Percentiles rank a stretch among this genome's conserved stretches.
Evolutionary conservation across 78 protist species (phyloP).

Genomic region (Tieghemostelium lacteum): DNA sequence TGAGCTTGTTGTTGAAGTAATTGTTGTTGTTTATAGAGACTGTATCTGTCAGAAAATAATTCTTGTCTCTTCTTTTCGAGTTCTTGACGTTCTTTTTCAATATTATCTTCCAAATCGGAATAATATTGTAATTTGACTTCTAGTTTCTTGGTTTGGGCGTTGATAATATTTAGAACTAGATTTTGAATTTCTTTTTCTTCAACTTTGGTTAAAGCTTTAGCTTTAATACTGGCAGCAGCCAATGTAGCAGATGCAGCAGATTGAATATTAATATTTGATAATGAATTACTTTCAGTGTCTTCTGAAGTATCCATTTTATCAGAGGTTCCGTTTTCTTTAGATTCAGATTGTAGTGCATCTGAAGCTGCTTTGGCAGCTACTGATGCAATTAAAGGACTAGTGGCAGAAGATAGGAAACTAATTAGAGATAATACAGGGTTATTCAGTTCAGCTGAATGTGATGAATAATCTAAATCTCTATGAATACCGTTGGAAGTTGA

Average conservation of each 20-base stretch:
- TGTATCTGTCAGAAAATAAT: constrained; percentile 48
- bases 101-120: constrained; percentile 43
- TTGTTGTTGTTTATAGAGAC: constrained; percentile 33
- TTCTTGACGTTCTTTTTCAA: constrained; percentile 40
- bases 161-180: constrained; percentile 29
- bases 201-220: constrained; percentile 15
- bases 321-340: not conserved
- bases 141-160: constrained; percentile 56
- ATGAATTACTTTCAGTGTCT: too few relatives aligned
- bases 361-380: constrained; percentile 47
- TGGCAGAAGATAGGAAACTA: constrained; percentile 10
- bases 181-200: constrained; percentile 72
- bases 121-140: constrained; percentile 62
- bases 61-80: constrained; percentile 50
- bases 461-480: not conserved
- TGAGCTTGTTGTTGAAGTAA: not conserved
- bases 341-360: constrained; percentile 22
- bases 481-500: too few relatives aligned
- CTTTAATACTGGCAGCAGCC: constrained; percentile 60
- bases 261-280: constrained; percentile 26
- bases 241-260: constrained; percentile 45
- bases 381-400: constrained; percentile 10
- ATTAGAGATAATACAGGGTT: constrained; percentile 31
- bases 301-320: not conserved
- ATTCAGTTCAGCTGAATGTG: not conserved